phyloP scores from a whole-genome alignment of 1,284 basidiomycete species.

The Bjerkandera adusta region DNA sequence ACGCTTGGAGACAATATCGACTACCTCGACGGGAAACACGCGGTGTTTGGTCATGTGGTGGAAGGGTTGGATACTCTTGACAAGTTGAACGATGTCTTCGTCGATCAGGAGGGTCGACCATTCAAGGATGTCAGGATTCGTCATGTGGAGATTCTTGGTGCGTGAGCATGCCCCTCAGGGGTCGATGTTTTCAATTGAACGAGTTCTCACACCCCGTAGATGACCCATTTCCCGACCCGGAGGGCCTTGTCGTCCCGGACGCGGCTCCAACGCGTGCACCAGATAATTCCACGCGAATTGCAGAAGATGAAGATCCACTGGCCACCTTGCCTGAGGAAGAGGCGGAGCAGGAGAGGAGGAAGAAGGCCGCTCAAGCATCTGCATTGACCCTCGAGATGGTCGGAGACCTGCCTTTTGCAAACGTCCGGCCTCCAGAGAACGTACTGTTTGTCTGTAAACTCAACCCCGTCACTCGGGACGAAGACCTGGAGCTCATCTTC shows the following conservation, averaged over 20 bases:
- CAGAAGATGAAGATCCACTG: conserved; percentile 87
- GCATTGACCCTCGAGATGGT: conserved; percentile 99
- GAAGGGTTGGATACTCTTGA: conserved; percentile 93
- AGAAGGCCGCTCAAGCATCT: conserved; percentile 87
- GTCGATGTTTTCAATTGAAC: conserved; percentile 4
- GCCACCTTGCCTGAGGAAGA: conserved; percentile 79
- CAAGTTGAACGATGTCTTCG: conserved; percentile 89
- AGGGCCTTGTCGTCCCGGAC: conserved; percentile 69
- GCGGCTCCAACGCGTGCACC: conserved; percentile 78
- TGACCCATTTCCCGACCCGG: conserved; percentile 92
- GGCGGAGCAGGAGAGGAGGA: conserved; percentile 74
- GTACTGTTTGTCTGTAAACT: conserved; percentile 99
- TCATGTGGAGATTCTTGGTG: conserved; percentile 90
- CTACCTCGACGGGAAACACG: conserved; percentile 95
- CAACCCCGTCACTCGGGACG: conserved; percentile 92
- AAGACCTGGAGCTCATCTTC: conserved; percentile 97
- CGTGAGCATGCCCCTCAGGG: conserved; percentile 24
- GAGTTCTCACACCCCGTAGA: conserved; percentile 56
- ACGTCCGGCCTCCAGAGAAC: conserved; percentile 97
- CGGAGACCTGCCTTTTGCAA: conserved; percentile 96
- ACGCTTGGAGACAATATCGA: conserved; percentile 90
- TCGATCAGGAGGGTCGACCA: conserved; percentile 86
- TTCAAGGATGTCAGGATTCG: conserved; percentile 93
- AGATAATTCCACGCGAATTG: conserved; percentile 84
- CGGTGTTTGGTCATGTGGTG: conserved; percentile 93